Conservation (phyloP, 2,329 filamentous ascomycete species). For the Scedosporium aurantiacum region DNA sequence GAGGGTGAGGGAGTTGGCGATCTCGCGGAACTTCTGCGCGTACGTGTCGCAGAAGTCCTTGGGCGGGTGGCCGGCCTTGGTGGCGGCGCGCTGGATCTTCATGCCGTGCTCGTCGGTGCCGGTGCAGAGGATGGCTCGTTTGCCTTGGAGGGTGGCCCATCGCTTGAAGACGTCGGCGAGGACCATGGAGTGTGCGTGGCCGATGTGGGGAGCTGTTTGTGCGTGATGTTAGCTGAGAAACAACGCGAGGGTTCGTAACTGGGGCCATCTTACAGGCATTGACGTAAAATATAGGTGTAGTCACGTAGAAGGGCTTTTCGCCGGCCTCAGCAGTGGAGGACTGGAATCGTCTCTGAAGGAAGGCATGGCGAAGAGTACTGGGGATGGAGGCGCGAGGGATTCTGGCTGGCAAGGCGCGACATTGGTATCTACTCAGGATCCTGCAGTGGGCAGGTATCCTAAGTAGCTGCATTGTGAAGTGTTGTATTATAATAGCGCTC, state of each 20-base stretch:
- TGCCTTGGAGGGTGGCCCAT: conserved; percentile 70
- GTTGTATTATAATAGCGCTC: too few species aligned
- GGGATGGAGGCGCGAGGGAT: background rate
- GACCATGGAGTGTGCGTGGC: conserved; percentile 89
- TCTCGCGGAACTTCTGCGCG: conserved; percentile 63
- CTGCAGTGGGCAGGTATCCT: conserved; percentile 3
- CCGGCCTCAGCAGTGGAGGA: background rate
- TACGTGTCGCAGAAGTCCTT: conserved; percentile 85
- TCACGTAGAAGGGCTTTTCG: conserved; percentile 82
- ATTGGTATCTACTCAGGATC: background rate
- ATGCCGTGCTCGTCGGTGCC: conserved; percentile 96
- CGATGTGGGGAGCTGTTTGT: conserved; percentile 71
- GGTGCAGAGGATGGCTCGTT: conserved; percentile 65
- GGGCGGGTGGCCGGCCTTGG: conserved; percentile 56
- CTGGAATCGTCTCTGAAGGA: conserved; percentile 2
- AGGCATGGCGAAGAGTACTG: background rate
- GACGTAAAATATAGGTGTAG: conserved; percentile 97
- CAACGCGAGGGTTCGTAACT: background rate
- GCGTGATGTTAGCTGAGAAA: background rate
- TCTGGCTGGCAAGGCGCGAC: background rate
- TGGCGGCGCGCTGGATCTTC: conserved; percentile 86
- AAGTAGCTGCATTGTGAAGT: background rate
- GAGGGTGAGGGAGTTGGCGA: conserved; percentile 60
- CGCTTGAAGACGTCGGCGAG: conserved; percentile 84
- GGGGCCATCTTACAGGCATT: conserved; percentile 60